phyloP scores from a whole-genome alignment of 352 stramenopile species.

The Stramenopiles sp. region DNA sequence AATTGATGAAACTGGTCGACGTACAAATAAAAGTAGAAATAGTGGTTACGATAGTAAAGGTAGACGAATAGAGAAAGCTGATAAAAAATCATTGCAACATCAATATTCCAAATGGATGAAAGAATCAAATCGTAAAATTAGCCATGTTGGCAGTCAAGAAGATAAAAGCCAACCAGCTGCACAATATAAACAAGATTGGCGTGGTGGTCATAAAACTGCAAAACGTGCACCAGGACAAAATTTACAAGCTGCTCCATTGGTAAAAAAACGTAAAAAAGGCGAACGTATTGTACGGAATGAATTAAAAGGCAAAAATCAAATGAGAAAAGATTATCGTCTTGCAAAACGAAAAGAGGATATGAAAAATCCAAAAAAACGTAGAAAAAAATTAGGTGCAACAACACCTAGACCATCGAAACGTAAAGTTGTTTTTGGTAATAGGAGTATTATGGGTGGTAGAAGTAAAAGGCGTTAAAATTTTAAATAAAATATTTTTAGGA shows the following conservation, averaged over 20 bases:
- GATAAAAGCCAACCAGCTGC: background rate
- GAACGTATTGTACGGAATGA: background rate
- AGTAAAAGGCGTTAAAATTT: too few species aligned
- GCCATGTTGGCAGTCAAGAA: background rate
- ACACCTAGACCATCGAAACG: background rate
- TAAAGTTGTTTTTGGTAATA: background rate
- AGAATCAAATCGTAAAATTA: background rate
- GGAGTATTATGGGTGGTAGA: too few species aligned
- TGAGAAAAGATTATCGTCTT: background rate
- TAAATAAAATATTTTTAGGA: too few species aligned
- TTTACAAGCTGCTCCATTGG: background rate
- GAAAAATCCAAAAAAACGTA: background rate
- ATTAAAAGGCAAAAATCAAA: background rate
- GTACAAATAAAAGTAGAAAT: background rate
- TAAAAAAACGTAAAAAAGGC: background rate
- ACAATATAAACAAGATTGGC: background rate
- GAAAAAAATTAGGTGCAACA: constrained; percentile 4
- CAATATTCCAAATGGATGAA: background rate
- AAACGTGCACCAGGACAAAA: background rate
- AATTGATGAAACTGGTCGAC: background rate
- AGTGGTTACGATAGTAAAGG: background rate
- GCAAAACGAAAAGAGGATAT: background rate
- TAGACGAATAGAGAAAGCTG: background rate
- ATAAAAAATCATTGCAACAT: background rate
- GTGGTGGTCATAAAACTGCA: background rate